Conservation (phyloP, 2,329 filamentous ascomycete species). For the Coniosporium tulheliwenetii region DNA sequence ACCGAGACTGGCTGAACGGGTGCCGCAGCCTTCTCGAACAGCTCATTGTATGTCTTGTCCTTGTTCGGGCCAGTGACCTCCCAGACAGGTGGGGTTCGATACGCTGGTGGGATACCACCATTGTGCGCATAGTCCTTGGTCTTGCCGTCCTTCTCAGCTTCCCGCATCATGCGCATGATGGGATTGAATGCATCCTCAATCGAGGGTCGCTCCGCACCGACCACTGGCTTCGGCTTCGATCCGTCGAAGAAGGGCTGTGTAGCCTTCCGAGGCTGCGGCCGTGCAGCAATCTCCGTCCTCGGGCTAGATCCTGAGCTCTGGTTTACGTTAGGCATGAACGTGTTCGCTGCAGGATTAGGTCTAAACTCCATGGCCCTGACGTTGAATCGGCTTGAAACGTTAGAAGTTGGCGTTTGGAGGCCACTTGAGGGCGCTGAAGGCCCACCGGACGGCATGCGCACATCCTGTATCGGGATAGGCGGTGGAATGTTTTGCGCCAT, state of each 20-base stretch:
- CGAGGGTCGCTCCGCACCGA: constrained; percentile 32
- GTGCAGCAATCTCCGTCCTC: constrained; percentile 27
- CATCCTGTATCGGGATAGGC: constrained; percentile 45
- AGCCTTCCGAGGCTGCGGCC: too few relatives aligned
- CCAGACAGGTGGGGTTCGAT: constrained; percentile 77
- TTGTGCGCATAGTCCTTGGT: constrained; percentile 56
- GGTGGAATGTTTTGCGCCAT: constrained; percentile 33
- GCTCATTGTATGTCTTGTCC: constrained; percentile 64
- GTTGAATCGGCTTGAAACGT: constrained; percentile 39
- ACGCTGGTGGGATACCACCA: constrained; percentile 70
- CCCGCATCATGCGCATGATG: constrained; percentile 57
- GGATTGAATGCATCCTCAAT: constrained; percentile 43
- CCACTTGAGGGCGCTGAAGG: constrained; percentile 40
- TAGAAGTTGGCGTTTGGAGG: constrained; percentile 36
- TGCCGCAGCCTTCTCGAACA: constrained; percentile 56
- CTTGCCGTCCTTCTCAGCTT: constrained; percentile 31
- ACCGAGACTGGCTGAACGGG: constrained; percentile 43
- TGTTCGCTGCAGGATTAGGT: constrained; percentile 63
- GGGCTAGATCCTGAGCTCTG: constrained; percentile 58
- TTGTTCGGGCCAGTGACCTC: constrained; percentile 52
- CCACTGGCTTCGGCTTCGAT: constrained; percentile 51
- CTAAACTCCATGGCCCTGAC: constrained; percentile 61
- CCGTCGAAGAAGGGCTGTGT: constrained; percentile 33
- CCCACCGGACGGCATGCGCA: constrained; percentile 58
- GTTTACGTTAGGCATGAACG: constrained; percentile 55